These are phyloP conservation scores for Ganoderma lucidum DNA, from an alignment of 1,284 basidiomycete species.

Conservation along the genomic window DNA sequence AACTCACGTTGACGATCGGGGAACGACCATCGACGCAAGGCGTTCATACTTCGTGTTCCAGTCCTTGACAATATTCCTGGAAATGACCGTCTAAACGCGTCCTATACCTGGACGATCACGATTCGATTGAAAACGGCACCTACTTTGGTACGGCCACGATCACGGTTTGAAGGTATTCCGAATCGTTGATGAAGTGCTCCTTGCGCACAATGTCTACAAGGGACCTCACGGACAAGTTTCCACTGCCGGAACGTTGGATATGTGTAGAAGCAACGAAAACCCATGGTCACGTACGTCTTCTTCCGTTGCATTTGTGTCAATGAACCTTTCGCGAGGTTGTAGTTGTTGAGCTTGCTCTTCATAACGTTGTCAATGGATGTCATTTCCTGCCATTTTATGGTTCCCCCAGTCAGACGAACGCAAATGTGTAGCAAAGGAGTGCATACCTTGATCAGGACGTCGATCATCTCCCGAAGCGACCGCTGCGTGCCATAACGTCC, in stretches of 20 bases:
- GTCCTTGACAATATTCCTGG: constrained; percentile 83
- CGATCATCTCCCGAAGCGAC: constrained; percentile 83
- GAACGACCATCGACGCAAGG: constrained; percentile 91
- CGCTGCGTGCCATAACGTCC: constrained; percentile 86
- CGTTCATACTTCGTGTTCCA: constrained; percentile 94
- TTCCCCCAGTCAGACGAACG: constrained; percentile 5
- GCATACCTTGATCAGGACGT: constrained; percentile 80
- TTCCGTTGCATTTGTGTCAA: constrained; percentile 95
- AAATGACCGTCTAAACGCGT: constrained; percentile 29
- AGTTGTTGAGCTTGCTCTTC: constrained; percentile 91
- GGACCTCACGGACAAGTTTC: constrained; percentile 92
- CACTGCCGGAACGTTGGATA: constrained; percentile 57
- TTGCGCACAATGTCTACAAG: constrained; percentile 88
- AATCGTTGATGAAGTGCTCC: constrained; percentile 85
- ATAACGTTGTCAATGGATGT: constrained; percentile 88
- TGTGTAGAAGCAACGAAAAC: not conserved
- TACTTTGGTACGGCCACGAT: constrained; percentile 96
- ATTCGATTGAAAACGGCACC: constrained; percentile 28
- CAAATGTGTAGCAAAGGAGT: constrained; percentile 15
- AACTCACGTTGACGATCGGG: constrained; percentile 88
- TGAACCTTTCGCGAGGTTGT: constrained; percentile 94
- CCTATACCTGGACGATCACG: not conserved
- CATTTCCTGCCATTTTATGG: constrained; percentile 72
- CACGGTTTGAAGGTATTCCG: constrained; percentile 94
- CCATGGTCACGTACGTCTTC: constrained; percentile 75